Percentiles rank a stretch among this genome's conserved stretches.
These are phyloP conservation scores for Omphalotus guepiniiformis DNA, from an alignment of 768 basidiomycete genomes.

Conservation along the genomic window DNA sequence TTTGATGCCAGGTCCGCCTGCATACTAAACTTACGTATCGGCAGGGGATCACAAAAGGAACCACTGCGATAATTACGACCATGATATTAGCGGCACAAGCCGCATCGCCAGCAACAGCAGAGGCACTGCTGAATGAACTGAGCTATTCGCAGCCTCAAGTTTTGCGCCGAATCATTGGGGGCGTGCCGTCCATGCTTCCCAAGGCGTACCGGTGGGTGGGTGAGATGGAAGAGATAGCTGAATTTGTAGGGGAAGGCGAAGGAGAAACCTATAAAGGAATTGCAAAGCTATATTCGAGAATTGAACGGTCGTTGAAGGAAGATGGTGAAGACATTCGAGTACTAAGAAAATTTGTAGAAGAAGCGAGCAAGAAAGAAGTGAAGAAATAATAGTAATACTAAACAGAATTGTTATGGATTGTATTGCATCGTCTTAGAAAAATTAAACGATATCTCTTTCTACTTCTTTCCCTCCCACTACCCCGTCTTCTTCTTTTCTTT, in stretches of 20 bases:
- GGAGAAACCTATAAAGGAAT: slow-evolving; percentile 45
- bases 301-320: slow-evolving; percentile 33
- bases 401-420: slow-evolving; percentile 4
- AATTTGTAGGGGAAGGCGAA: slow-evolving; percentile 45
- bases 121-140: slow-evolving; percentile 49
- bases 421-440: slow-evolving; percentile 1
- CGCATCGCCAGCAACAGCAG: slow-evolving; percentile 58
- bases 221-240: slow-evolving; percentile 62
- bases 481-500: not conserved
- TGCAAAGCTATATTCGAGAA: slow-evolving; percentile 39
- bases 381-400: slow-evolving; percentile 8
- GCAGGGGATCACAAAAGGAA: slow-evolving; percentile 55
- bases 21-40: slow-evolving; percentile 2
- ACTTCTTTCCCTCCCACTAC: not conserved
- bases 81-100: slow-evolving; percentile 55
- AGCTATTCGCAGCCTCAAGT: slow-evolving; percentile 39
- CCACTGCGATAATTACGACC: slow-evolving; percentile 41
- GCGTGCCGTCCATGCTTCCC: slow-evolving; percentile 48
- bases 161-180: slow-evolving; percentile 34
- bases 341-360: slow-evolving; percentile 40
- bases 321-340: slow-evolving; percentile 35
- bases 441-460: no score
- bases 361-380: slow-evolving; percentile 29
- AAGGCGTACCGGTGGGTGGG: slow-evolving; percentile 61
- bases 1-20: no score